Conservation (phyloP, 1,284 basidiomycete species). For the Phaffia rhodozyma region DNA sequence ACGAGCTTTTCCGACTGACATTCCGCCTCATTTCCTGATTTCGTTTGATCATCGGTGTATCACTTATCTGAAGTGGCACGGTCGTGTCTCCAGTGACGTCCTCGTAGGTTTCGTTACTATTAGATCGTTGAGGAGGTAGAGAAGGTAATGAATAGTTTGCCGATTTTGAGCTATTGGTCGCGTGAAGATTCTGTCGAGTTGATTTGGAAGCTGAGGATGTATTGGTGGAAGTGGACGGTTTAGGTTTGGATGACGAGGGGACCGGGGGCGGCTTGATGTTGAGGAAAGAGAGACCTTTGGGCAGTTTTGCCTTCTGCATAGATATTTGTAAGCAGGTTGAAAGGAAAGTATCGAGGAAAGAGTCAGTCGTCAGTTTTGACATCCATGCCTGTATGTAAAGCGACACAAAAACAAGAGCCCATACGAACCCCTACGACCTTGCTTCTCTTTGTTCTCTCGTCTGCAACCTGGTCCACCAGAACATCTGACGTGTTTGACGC, state of each 20-base stretch:
- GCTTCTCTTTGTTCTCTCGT: constrained; percentile 3
- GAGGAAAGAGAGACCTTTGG: background rate
- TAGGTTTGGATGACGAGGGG: background rate
- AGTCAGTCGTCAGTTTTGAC: background rate
- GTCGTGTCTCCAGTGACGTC: constrained; percentile 13
- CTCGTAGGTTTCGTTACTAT: background rate
- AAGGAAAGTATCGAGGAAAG: background rate
- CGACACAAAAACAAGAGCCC: background rate
- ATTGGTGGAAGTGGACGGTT: background rate
- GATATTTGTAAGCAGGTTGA: background rate
- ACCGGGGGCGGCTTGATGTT: background rate
- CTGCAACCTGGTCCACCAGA: background rate
- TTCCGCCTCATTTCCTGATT: constrained; percentile 42
- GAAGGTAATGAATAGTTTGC: background rate
- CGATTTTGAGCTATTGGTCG: background rate
- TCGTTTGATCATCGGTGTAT: constrained; percentile 47
- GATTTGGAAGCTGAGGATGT: background rate
- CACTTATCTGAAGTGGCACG: constrained; percentile 44
- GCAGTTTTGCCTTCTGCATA: too few relatives aligned
- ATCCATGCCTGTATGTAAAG: background rate
- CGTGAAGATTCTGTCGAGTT: background rate
- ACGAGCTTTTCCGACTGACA: constrained; percentile 17
- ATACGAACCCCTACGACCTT: constrained; percentile 6
- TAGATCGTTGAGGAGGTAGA: background rate
- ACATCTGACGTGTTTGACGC: background rate